Evolutionary conservation across 495 filamentous ascomycete genomes (phyloP).

Genomic region (Penicillium bovifimosum): DNA sequence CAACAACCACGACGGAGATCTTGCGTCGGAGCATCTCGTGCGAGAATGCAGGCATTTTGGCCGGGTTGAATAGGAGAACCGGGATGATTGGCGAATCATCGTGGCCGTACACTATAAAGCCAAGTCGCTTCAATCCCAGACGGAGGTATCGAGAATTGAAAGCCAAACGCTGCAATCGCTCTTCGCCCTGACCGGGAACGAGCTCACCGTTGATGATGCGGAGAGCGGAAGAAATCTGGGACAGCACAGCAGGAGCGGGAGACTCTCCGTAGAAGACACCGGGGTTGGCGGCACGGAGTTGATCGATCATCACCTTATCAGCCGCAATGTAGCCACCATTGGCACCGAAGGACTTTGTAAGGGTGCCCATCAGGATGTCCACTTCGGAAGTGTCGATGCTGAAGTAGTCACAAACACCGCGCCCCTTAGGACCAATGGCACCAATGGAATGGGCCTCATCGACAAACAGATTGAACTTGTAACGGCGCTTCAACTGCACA

Average conservation of each 20-base stretch:
- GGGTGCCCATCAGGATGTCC: conserved; percentile 95
- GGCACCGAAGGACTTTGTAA: conserved; percentile 97
- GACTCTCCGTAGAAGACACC: conserved; percentile 85
- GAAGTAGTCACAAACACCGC: conserved; percentile 97
- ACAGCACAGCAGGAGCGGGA: conserved; percentile 76
- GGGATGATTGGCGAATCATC: conserved; percentile 98
- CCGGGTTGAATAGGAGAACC: conserved; percentile 88
- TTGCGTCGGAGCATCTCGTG: conserved; percentile 97
- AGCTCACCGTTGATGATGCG: conserved; percentile 85
- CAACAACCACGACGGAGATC: conserved; percentile 97
- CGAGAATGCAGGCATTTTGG: conserved; percentile 95
- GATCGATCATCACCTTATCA: conserved; percentile 86
- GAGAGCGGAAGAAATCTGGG: conserved; percentile 80
- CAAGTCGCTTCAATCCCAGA: conserved; percentile 91
- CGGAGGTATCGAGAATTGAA: conserved; percentile 99
- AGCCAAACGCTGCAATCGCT: conserved; percentile 89
- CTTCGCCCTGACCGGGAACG: conserved; percentile 85
- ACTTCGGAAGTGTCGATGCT: conserved; percentile 80
- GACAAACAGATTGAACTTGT: conserved; percentile 93
- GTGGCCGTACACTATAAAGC: conserved; percentile 93
- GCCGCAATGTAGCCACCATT: conserved; percentile 95
- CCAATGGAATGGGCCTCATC: conserved; percentile 98
- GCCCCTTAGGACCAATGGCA: conserved; percentile 79
- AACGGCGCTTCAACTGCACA: conserved; percentile 78
- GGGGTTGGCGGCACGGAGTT: conserved; percentile 78